Base-by-base conservation (phyloP, 2,329 filamentous ascomycete genomes). In the Ceratocystis cubensis region DNA sequence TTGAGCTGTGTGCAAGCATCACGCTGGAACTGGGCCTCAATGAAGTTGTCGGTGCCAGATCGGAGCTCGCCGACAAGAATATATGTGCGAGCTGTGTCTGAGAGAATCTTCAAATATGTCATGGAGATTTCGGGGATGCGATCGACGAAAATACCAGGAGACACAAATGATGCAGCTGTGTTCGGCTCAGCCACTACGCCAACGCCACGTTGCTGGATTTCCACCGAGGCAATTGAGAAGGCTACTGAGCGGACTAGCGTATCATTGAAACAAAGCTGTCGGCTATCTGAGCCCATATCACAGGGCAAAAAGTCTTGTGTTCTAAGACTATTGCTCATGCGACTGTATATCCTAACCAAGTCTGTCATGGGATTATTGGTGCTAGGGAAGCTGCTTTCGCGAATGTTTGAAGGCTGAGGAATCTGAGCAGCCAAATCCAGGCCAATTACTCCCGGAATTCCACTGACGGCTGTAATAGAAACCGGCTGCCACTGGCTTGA, bases 141-240 rank as follows among this genome's bases (percentile, higher is more conserved):
- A 30, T 61, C 59, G 46, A 56, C 28, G 17, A 50, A 50, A 25
- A 63, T 25, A 20, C 30, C 41, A 72, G 87, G 91, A 70, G 93
- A 88, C 22, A 97, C 76, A 59, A 97, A 77, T 4, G 88, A 93
- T 74, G 85, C 81, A 65, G 89, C 87, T 61, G 84, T 82, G 70
- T 88, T 84, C 25, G 86, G 85, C 17, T 22, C 48, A 71, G 22
- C 7, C 17, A 25, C 20, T 5, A 25, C 61, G 13, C 46, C 61
- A 2, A 91, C 80, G 5, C 94, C 94, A 71, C 94, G 88, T 74
- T 96, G 91, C 69, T 92, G 87, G 70, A 97, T 96, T 76, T 99
- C 94, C 3, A 89, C 86, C 0, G 91, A 86, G 7, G 91, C 87
- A 67, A 99, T 91, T 0, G 92, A 93, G 73, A 86, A 91, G 1